Base-by-base conservation (phyloP, 106 monocot species). In the Apostasia shenzhenica region DNA sequence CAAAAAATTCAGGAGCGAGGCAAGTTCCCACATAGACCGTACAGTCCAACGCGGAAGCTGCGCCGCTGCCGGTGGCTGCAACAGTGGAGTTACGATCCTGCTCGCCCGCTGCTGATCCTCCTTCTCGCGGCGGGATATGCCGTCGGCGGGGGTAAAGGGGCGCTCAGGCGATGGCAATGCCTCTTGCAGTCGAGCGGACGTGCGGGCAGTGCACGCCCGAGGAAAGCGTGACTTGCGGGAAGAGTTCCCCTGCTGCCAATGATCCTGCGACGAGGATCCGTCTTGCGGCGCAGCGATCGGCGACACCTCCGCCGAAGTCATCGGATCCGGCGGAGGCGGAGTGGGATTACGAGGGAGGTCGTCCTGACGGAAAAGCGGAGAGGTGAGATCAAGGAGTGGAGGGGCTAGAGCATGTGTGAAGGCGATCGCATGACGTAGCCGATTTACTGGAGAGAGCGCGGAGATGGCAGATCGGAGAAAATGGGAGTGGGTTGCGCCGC, bases 21-120 rank as follows among this genome's bases (percentile, higher is more conserved):
- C 86, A 46, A 86, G 76, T 76, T 97, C 82, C 95, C 95, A 97
- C 95, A 97, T 97, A 55, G 86, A 86, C 53, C 95, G 75, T 6
- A 97, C 68, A 38, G 66, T 66, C 86, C 85, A 89, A 14, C 83
- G 77, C 8, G 78, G 80, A 48, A 82, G 46, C 77, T 84, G 80
- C 7, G 81, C 74, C 9, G 83, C 75, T 40, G 80, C 50, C 14
- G 92, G 82, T 54, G 84, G 74, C 41, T 58, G 57, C 2, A 78
- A 76, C 7, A 97, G 81, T 45, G 92, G 78, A 5, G 92, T 92
- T 41, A 92, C 65, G 55, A 86, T 72, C 67, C 80, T 69, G 44
- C 26, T 14, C 45, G 45, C 39, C 49, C 61, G 65, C 59, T 43
- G 53, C 70, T 60, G 80, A 66, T 88, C 86, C 48, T 82, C 82